Evolutionary conservation across 1,284 basidiomycete species (phyloP).

Genomic region (Melampsora americana): DNA sequence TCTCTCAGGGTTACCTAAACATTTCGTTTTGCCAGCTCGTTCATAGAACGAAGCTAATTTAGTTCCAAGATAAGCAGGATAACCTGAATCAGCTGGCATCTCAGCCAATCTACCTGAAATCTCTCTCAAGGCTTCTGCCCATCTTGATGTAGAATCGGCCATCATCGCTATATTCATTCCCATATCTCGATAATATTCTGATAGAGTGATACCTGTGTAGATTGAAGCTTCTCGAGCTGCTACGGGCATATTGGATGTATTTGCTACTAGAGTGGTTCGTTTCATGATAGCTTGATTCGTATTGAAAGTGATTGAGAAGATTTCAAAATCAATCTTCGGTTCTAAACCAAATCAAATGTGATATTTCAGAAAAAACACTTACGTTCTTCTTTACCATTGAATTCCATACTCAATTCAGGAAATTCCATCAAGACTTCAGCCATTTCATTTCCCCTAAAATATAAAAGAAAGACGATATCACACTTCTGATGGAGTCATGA

Average conservation of each 20-base stretch:
- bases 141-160: conserved; percentile 98
- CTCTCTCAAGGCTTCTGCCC: conserved; percentile 98
- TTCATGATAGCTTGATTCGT: conserved; percentile 79
- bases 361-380: no score
- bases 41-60: conserved; percentile 99
- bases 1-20: conserved; percentile 82
- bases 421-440: conserved; percentile 86
- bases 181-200: conserved; percentile 99
- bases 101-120: conserved; percentile 98
- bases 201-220: conserved; percentile 98
- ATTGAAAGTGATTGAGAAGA: not conserved
- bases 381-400: conserved; percentile 82
- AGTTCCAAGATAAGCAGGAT: conserved; percentile 93
- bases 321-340: no score
- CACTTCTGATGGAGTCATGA: no score
- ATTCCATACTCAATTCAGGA: conserved; percentile 87
- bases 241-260: conserved; percentile 99
- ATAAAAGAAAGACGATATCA: no score
- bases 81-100: conserved; percentile 99
- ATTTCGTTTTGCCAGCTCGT: conserved; percentile 93
- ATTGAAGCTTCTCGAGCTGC: conserved; percentile 99
- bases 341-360: no score
- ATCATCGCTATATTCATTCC: conserved; percentile 99
- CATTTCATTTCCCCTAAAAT: conserved; percentile 70
- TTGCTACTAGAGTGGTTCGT: conserved; percentile 96